phyloP scores from a whole-genome alignment of 2,329 filamentous ascomycete genomes.

The Beauveria scarabaeidicola region DNA sequence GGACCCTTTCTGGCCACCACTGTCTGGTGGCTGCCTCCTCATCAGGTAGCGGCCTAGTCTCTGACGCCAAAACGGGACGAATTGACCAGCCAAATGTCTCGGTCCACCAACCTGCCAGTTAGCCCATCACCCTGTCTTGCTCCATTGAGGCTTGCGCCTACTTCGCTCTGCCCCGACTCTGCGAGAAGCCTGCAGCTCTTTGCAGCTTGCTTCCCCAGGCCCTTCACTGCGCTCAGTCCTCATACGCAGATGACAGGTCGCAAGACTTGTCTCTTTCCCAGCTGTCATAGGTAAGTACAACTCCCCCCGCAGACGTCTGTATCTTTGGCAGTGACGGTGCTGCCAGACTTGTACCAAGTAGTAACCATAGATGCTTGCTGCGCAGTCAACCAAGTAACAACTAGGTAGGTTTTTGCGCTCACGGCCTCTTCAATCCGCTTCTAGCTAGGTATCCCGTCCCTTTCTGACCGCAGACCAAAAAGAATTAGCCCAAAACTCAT shows the following conservation, averaged over 20 bases:
- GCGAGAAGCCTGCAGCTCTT: neutral
- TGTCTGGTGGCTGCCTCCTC: slow-evolving; percentile 3
- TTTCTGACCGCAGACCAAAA: neutral
- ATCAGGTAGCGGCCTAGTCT: slow-evolving; percentile 1
- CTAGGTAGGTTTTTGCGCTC: no score
- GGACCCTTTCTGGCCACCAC: neutral
- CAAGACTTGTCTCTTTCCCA: neutral
- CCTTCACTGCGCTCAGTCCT: slow-evolving; percentile 6
- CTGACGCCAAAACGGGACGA: slow-evolving; percentile 1
- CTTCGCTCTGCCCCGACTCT: neutral
- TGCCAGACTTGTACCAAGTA: neutral
- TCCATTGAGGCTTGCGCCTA: neutral
- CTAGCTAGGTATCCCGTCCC: neutral
- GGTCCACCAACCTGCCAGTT: neutral
- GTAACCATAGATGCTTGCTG: neutral
- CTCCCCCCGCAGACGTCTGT: neutral
- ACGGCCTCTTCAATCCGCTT: neutral
- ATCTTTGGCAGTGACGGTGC: neutral
- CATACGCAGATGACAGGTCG: slow-evolving; percentile 11
- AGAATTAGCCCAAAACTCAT: neutral
- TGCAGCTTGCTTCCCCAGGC: neutral
- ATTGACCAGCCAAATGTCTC: slow-evolving; percentile 10
- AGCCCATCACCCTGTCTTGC: neutral
- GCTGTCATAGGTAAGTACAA: neutral
- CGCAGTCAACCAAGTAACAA: neutral